Conservation (phyloP, 1,284 basidiomycete genomes). For the Pterulicium gracile region DNA sequence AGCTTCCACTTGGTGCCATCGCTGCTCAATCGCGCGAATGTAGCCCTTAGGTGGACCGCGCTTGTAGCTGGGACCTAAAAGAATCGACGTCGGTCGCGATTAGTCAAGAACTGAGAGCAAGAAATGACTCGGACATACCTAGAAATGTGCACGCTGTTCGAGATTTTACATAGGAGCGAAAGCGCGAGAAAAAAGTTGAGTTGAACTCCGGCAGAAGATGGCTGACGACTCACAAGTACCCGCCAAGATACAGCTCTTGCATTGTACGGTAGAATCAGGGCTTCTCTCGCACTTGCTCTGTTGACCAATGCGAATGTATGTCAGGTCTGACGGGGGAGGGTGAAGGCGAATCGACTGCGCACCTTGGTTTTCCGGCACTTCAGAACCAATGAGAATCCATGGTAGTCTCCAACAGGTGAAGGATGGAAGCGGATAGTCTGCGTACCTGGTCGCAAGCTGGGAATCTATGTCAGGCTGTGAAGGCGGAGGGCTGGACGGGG, state of each 20-base stretch:
- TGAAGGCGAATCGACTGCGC: too few relatives aligned
- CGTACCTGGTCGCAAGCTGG: not conserved
- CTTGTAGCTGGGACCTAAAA: conserved; percentile 77
- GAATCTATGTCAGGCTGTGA: not conserved
- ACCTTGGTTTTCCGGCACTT: too few relatives aligned
- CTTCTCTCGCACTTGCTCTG: conserved; percentile 78
- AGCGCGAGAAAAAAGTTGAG: too few relatives aligned
- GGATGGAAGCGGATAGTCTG: conserved; percentile 4
- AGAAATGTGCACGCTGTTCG: conserved; percentile 64
- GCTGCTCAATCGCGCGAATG: conserved; percentile 81
- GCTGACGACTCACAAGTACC: conserved; percentile 39
- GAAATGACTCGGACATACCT: conserved; percentile 30
- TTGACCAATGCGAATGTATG: conserved; percentile 77
- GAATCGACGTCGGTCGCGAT: conserved; percentile 3
- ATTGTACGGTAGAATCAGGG: conserved; percentile 37
- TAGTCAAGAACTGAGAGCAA: conserved; percentile 1
- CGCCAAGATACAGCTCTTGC: conserved; percentile 57
- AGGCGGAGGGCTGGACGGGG: not conserved
- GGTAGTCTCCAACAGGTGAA: conserved; percentile 4
- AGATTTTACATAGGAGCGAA: conserved; percentile 7
- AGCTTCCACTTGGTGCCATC: conserved; percentile 84
- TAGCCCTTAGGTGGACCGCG: conserved; percentile 85
- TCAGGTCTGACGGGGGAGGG: conserved; percentile 39
- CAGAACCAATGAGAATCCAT: too few relatives aligned
- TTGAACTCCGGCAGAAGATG: too few relatives aligned